These are phyloP conservation scores for Phaseolus lunatus DNA, from an alignment of 306 rosid species.

Conservation along the genomic window DNA sequence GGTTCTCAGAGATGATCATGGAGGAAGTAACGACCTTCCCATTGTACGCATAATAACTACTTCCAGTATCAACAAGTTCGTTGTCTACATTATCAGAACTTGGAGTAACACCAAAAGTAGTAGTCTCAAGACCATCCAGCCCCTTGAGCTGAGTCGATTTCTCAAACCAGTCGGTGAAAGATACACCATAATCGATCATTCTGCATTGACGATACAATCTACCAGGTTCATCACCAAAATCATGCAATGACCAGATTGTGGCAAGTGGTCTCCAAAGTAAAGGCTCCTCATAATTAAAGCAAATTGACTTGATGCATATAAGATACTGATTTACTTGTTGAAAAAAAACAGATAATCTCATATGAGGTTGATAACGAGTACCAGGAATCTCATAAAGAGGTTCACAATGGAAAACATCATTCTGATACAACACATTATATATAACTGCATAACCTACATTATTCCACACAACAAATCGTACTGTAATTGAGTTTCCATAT, in stretches of 20 bases:
- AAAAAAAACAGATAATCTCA: constrained; percentile 57
- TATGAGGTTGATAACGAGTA: constrained; percentile 53
- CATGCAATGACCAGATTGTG: constrained; percentile 62
- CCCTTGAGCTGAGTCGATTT: constrained; percentile 48
- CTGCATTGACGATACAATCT: constrained; percentile 53
- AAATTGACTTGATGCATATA: constrained; percentile 69
- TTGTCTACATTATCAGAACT: constrained; percentile 47
- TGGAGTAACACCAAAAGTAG: constrained; percentile 44
- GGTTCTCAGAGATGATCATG: constrained; percentile 75
- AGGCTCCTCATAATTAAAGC: constrained; percentile 72
- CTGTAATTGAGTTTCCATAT: constrained; percentile 43
- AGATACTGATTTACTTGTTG: constrained; percentile 60
- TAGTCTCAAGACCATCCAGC: constrained; percentile 42
- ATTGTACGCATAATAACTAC: constrained; percentile 50
- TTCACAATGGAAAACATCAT: constrained; percentile 64
- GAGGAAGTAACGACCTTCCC: constrained; percentile 68
- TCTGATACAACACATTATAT: constrained; percentile 57
- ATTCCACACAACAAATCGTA: constrained; percentile 71
- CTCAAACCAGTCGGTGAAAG: constrained; percentile 62
- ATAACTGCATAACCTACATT: constrained; percentile 70
- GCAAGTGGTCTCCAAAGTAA: constrained; percentile 73
- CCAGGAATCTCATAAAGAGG: constrained; percentile 75
- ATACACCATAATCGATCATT: constrained; percentile 58
- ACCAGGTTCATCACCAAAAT: constrained; percentile 55
- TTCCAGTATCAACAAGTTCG: constrained; percentile 29